Conservation (phyloP, 2,329 filamentous ascomycete species). For the Aspergillus ustus region DNA sequence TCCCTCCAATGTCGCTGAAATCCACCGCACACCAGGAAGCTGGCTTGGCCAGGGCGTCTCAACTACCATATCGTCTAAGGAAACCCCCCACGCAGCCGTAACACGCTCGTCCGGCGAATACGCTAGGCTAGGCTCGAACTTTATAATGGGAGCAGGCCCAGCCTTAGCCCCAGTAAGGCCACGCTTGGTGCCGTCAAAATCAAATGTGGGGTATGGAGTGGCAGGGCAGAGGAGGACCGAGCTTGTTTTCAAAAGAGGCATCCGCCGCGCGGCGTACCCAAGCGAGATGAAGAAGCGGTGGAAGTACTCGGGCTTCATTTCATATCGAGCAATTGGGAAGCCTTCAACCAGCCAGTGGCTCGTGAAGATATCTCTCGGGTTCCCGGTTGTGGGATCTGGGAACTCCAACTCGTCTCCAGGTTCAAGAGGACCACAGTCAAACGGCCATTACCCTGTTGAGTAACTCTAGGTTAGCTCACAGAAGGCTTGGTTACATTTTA, state of each 20-base stretch:
- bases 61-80: too few species aligned
- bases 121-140: too few species aligned
- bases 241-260: conserved; percentile 3
- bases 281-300: conserved; percentile 16
- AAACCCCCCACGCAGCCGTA: too few species aligned
- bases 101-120: too few species aligned
- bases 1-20: too few species aligned
- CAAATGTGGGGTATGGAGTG: too few species aligned
- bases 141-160: too few species aligned
- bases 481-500: not conserved
- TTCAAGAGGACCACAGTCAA: conserved; percentile 5
- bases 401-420: not conserved
- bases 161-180: too few species aligned
- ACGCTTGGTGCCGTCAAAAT: too few species aligned
- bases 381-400: not conserved
- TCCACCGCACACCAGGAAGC: too few species aligned
- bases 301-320: conserved; percentile 8
- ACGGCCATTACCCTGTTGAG: conserved; percentile 10
- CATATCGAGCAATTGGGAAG: not conserved
- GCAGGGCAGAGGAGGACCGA: too few species aligned
- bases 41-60: too few species aligned
- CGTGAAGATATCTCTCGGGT: conserved; percentile 4
- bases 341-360: not conserved
- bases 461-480: not conserved
- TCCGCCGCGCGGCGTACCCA: conserved; percentile 7